Evolutionary conservation across 164 flowering plant genomes (phyloP), one percentile per base, ranked within the genome.

Genomic region (Malania oleifera): DNA sequence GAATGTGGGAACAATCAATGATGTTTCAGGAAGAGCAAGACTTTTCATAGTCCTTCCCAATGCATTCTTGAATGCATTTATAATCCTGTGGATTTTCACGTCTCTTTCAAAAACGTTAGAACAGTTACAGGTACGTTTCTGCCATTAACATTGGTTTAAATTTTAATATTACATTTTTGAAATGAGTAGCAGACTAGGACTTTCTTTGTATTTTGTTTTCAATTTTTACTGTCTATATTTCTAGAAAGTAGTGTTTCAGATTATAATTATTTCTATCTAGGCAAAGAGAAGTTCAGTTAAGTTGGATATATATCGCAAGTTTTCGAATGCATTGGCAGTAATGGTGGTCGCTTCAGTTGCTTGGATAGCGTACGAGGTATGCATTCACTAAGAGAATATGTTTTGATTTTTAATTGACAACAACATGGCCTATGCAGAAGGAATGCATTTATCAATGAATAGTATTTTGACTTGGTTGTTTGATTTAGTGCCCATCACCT

Each of bases 331-430:
- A 34, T 75, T 93, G 52, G 83, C 79, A 40, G 70, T 83, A 19
- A 65, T 85, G 28, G 97, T 89, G 51, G 64, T 89, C 77, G 88
- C 81, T 70, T 93, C 98, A 20, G 91, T 87, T 74, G 77, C 74
- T 57, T 93, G 98, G 98, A 87, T 89, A 62, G 81, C 73, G 22
- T 89, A 83, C 70, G 97, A 93, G 98, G 98, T 92, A 79, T 58
- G 58, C 51, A 8, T 23, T 48, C 53, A 22, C 24, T 19, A 3
- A 25, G 9, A n/a, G 14, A 25, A 37, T 41, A 11, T 56, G 2
- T 26, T 39, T 31, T 31, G 35, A 31, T 9, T 31, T 31, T 31
- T 31, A 31, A 4, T 31, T 31, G n/a, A n/a, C n/a, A n/a, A n/a
- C n/a, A n/a, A n/a, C n/a, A n/a, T n/a, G n/a, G n/a, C n/a, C n/a